A percentile compares a stretch with the other conserved stretches of the same genome.
Conservation (phyloP, 2,329 filamentous ascomycete species). For the Nemania sp. region DNA sequence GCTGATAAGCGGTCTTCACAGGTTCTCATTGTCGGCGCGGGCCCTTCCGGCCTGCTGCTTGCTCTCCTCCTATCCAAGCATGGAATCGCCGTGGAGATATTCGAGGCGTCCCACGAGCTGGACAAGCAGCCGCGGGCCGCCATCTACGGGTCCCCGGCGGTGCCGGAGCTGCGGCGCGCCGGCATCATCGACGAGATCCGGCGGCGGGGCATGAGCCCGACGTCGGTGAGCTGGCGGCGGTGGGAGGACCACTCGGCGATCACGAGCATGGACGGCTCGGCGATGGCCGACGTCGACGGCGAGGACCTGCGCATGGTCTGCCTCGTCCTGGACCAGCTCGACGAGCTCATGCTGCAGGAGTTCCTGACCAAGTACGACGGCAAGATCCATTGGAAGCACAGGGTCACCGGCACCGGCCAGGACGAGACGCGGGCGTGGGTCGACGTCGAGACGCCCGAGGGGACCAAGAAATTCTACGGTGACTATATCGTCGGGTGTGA, state of each 20-base stretch:
- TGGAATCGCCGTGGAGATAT: constrained; percentile 56
- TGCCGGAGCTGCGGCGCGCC: constrained; percentile 61
- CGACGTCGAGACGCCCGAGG: constrained; percentile 47
- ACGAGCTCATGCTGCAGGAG: constrained; percentile 50
- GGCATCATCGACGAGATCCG: constrained; percentile 55
- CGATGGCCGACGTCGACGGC: constrained; percentile 45
- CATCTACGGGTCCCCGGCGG: constrained; percentile 63
- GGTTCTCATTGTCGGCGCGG: constrained; percentile 55
- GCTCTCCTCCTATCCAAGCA: constrained; percentile 57
- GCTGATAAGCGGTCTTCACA: constrained; percentile 25
- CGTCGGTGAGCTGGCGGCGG: constrained; percentile 47
- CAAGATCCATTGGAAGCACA: constrained; percentile 51
- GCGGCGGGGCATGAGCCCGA: constrained; percentile 44
- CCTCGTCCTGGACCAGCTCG: constrained; percentile 49
- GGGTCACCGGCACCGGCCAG: constrained; percentile 52
- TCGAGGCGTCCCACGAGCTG: constrained; percentile 59
- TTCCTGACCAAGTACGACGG: constrained; percentile 43
- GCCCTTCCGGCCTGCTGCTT: constrained; percentile 55
- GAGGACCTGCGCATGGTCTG: constrained; percentile 48
- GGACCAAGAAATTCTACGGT: constrained; percentile 45
- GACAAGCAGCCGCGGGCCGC: constrained; percentile 65
- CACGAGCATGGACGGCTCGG: constrained; percentile 43
- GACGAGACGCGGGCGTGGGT: constrained; percentile 51
- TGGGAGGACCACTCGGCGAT: constrained; percentile 44
- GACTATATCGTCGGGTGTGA: constrained; percentile 64